Base-by-base conservation (phyloP, 306 rosid genomes). In the Dalbergia cultrata region DNA sequence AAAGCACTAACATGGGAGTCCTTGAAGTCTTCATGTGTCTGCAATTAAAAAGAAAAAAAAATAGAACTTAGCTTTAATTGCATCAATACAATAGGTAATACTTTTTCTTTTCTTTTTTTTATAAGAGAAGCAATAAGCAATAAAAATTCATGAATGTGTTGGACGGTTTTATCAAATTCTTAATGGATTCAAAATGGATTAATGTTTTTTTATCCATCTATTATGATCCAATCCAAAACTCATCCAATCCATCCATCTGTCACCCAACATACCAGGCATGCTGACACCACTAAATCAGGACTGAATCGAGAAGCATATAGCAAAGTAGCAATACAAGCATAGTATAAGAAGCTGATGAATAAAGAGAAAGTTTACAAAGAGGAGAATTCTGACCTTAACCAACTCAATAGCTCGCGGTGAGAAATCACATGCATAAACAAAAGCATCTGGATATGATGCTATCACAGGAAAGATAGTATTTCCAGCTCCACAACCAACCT, bases 401-500 rank as follows among this genome's bases (percentile, higher is more conserved):
- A 95, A 86, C 56, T 91, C 87, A 84, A 95, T 70, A 86, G 99
- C 99, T 45, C 93, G 88, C 3, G 94, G 96, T 39, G 99, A 95
- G 89, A 95, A 95, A 86, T 95, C 99, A 54, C 98, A 93, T 3
- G 98, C 99, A 82, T 91, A 90, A 72, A 90, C 91, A 78, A 93
- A 93, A 75, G 88, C 87, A 72, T 91, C 90, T 11, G 90, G 89
- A 79, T 89, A 87, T 61, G 93, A 85, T 0, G 90, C 89, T 59
- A 95, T 79, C 88, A 95, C 88, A 45, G 99, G 99, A 70, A 91
- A 95, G 58, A 88, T 89, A n/a, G 94, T 93, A 83, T 95, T 95
- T 76, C 99, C 99, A 74, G 95, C 94, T 86, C 98, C 98, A 85
- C 98, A 93, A 54, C 97, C 98, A 69, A 81, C 88, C 99, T 95